phyloP scores from a whole-genome alignment of 495 filamentous ascomycete species.

The Aspergillus cristatus region DNA sequence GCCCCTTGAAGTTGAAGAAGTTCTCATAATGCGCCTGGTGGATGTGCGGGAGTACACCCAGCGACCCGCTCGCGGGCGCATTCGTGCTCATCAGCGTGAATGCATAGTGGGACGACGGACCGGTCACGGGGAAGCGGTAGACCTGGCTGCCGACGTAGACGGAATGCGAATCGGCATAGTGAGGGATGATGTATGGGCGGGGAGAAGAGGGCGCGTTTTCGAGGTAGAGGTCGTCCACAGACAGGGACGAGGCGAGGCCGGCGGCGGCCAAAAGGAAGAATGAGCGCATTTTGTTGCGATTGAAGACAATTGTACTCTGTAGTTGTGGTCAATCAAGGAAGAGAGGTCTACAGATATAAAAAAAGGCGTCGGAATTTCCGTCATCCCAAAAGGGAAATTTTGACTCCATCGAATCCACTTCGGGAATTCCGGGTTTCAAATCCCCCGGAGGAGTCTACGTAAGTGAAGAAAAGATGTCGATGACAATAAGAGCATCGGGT shows the following conservation, averaged over 20 bases:
- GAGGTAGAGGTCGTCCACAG: conserved; percentile 16
- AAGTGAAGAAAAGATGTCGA: too few species aligned
- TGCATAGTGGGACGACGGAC: conserved; percentile 30
- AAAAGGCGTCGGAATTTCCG: too few species aligned
- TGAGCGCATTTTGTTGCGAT: not conserved
- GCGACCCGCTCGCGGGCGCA: conserved; percentile 15
- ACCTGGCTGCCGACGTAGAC: conserved; percentile 17
- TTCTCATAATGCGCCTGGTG: conserved; percentile 36
- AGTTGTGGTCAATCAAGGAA: too few species aligned
- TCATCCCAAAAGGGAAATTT: too few species aligned
- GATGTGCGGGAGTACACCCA: conserved; percentile 34
- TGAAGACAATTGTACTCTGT: too few species aligned
- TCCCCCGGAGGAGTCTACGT: too few species aligned
- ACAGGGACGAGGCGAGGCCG: conserved; percentile 7
- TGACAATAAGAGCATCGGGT: too few species aligned
- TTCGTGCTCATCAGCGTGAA: conserved; percentile 36
- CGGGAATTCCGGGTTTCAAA: too few species aligned
- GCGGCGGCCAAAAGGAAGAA: conserved; percentile 7
- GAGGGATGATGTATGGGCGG: conserved; percentile 23
- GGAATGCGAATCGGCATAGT: conserved; percentile 22
- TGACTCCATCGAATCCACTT: too few species aligned
- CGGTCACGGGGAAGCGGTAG: conserved; percentile 31
- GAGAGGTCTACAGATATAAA: too few species aligned
- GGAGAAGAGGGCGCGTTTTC: conserved; percentile 18
- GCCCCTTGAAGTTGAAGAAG: conserved; percentile 36